Evolutionary conservation across 768 basidiomycete genomes (phyloP), one percentile per base, ranked within the genome.

Genomic region (Rhodotorula kratochvilovae): DNA sequence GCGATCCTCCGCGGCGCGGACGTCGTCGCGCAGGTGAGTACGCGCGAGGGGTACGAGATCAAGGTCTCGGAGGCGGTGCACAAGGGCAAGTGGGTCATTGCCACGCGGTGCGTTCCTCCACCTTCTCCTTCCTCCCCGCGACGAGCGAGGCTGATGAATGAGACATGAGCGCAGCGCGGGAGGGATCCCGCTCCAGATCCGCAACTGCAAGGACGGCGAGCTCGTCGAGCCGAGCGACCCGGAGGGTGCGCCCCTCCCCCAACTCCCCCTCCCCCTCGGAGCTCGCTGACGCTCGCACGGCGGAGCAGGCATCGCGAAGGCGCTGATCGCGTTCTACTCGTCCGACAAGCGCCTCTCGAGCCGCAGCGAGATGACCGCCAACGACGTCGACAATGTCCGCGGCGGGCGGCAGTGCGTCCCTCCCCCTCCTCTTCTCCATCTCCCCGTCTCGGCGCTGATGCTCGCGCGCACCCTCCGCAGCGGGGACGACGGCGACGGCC

Each of bases 21-120:
- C 83, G 88, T 94, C 68, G 92, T 90, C 8, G 85, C 92, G 60
- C 94, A 97, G 80, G 87, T 97, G 56, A 92, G 91, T 62, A 89
- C 90, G 56, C 89, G 92, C 67, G 94, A 97, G 82, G 94, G 94
- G 39, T 97, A 96, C 82, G 94, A 97, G 79, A 91, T 97, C 81
- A 97, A 61, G 15, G 64, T 66, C 35, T 16, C 56, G 25, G 91
- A 95, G 82, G 91, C 90, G n/a, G 84, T 97, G 63, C 90, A 94
- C 81, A 87, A 91, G 42, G 90, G 90, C 70, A 89, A 90, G 73
- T 92, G 92, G 43, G 84, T 94, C 77, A 85, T 97, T 77, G 90
- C 90, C 15, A 88, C 84, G 62, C 78, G 84, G 84, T 93, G 93
- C 11, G 94, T 93, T n/a, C 70, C 92, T 92, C 76, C 94, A 96